Percentiles rank a stretch among this genome's conserved stretches.
Evolutionary conservation across 345 rosid species (phyloP).

Genomic region (Rhodomyrtus tomentosa): DNA sequence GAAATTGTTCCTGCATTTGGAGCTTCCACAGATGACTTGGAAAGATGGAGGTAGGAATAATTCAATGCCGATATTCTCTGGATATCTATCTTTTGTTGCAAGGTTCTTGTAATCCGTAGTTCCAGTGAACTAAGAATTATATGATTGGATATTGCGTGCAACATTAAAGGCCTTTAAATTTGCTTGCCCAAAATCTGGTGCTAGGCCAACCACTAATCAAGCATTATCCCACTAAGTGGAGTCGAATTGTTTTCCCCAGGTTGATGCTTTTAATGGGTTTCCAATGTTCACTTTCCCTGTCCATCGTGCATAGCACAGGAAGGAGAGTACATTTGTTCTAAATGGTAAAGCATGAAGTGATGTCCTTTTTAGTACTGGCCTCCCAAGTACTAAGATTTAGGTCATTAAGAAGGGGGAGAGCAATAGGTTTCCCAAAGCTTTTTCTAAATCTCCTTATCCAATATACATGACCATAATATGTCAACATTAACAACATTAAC

Average conservation of each 20-base stretch:
- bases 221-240: too few relatives aligned
- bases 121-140: not conserved
- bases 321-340: not conserved
- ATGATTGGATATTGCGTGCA: not conserved
- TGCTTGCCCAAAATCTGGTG: not conserved
- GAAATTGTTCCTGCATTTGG: slow-evolving; percentile 92
- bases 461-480: not conserved
- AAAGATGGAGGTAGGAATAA: slow-evolving; percentile 68
- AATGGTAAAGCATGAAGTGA: too few relatives aligned
- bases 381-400: not conserved
- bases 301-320: not conserved
- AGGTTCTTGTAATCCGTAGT: not conserved
- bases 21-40: slow-evolving; percentile 93
- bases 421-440: not conserved
- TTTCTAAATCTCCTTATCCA: not conserved
- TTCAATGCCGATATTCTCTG: not conserved
- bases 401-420: not conserved
- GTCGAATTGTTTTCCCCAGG: too few relatives aligned
- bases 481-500: too few relatives aligned
- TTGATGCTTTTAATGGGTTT: not conserved
- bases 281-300: not conserved
- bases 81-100: not conserved
- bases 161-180: not conserved
- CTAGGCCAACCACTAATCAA: not conserved
- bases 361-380: too few relatives aligned